These are phyloP conservation scores for Malbranchea cinnamomea DNA, from an alignment of 2,329 filamentous ascomycete species.

Conservation along the genomic window DNA sequence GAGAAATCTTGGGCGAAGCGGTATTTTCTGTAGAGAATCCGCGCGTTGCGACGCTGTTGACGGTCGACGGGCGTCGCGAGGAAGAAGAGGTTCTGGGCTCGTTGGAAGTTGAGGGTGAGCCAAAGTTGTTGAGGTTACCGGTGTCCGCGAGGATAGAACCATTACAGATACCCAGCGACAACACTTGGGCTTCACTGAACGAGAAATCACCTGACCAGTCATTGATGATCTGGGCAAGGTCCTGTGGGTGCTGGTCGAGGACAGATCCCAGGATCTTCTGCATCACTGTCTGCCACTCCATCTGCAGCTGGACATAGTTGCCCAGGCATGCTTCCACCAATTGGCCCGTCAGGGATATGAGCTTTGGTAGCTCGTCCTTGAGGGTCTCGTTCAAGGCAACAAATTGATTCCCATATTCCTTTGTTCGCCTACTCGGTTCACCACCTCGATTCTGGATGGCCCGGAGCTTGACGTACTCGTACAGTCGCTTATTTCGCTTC, in stretches of 20 bases:
- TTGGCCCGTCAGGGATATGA: conserved; percentile 68
- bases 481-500: conserved; percentile 81
- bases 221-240: conserved; percentile 57
- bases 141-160: conserved; percentile 47
- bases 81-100: conserved; percentile 23
- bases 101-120: conserved; percentile 35
- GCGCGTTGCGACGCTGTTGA: conserved; percentile 35
- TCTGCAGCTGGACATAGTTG: conserved; percentile 74
- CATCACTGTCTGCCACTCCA: conserved; percentile 69
- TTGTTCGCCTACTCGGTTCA: conserved; percentile 72
- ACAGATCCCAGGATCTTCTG: conserved; percentile 59
- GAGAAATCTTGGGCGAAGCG: conserved; percentile 45
- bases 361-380: conserved; percentile 76
- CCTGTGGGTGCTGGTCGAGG: conserved; percentile 50
- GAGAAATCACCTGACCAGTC: conserved; percentile 68
- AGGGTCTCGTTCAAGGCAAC: conserved; percentile 81
- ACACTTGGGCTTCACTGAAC: conserved; percentile 56
- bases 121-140: conserved; percentile 43
- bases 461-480: conserved; percentile 74
- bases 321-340: conserved; percentile 69
- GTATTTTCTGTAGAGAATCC: conserved; percentile 50
- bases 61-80: conserved; percentile 34
- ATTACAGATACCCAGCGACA: conserved; percentile 63
- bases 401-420: conserved; percentile 77
- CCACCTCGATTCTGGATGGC: conserved; percentile 66